These are phyloP conservation scores for Meredithiella fracta DNA, from an alignment of 2,329 filamentous ascomycete genomes.

Conservation along the genomic window DNA sequence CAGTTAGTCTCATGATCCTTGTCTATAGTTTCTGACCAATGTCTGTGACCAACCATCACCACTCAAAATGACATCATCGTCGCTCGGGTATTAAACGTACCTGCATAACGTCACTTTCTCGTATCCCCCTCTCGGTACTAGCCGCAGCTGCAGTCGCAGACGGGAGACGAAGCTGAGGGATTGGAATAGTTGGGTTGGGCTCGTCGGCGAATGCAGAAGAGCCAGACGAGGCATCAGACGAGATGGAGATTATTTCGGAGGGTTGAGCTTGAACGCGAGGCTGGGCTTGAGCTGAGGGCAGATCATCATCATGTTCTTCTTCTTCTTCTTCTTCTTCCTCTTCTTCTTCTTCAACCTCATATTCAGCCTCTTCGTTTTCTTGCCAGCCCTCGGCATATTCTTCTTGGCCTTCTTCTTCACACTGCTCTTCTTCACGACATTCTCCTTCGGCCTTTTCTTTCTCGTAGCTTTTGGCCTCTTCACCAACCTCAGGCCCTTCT, in stretches of 20 bases:
- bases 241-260: not conserved
- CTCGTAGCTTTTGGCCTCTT: too few species aligned
- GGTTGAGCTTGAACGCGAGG: not conserved
- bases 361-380: not conserved
- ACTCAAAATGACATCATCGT: not conserved
- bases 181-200: not conserved
- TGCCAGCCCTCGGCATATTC: not conserved
- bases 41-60: not conserved
- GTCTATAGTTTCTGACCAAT: not conserved
- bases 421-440: not conserved
- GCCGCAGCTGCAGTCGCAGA: not conserved
- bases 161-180: not conserved
- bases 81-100: not conserved
- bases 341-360: not conserved
- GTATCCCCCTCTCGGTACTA: not conserved
- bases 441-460: too few species aligned
- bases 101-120: not conserved
- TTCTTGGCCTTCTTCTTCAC: not conserved
- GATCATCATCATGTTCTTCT: not conserved
- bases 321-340: not conserved
- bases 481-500: not conserved
- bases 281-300: not conserved
- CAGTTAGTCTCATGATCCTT: conserved; percentile 1
- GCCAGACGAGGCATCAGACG: not conserved
- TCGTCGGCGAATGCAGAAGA: not conserved